Evolutionary conservation across 75 land plant species (phyloP), one percentile per base, ranked within the genome.

Genomic region (Picea sitchensis): DNA sequence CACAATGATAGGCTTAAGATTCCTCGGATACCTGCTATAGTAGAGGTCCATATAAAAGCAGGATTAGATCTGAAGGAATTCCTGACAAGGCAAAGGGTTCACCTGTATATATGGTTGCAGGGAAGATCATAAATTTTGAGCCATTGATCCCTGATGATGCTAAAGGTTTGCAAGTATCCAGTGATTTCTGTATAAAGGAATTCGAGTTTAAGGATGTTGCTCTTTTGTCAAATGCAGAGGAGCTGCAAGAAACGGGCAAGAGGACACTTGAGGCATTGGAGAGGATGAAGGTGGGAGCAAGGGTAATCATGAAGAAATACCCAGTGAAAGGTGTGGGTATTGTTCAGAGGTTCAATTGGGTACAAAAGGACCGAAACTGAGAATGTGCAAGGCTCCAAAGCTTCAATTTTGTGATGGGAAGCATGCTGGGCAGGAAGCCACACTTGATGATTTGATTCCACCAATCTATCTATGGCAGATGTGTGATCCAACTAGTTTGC

Each of bases 11-110:
- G 95, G 68, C 89, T 90, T 60, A 79, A 88, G 34, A 71, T 88
- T 5, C 91, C 90, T 4, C 73, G 96, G 58, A 78, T 96, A 36
- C 91, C 94, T 20, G 96, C 96, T 18, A 74, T 96, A 0, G 86
- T 89, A 38, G 99, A 96, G 80, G 87, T 94, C 20, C 92, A 93
- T 82, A 87, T 94, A 58, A 96, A 96, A 84, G 96, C 96, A 38
- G 99, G 99, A 13, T 93, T 94, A n/a, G 95, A 96, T 38, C 67
- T 90, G 13, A 93, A 96, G 18, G 91, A 88, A 18, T 86, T 76
- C 63, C 96, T 96, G 26, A 88, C 91, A 15, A 85, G 88, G 78
- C 81, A 96, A 44, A 83, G 95, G 78, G 47, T 5, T 44, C 47
- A 44, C 47, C 7, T 44, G 6, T 44, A 44, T 44, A 44, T 5